Evolutionary conservation across 768 basidiomycete genomes (phyloP), one percentile per base, ranked within the genome.

Genomic region (Lentinus tigrinus): DNA sequence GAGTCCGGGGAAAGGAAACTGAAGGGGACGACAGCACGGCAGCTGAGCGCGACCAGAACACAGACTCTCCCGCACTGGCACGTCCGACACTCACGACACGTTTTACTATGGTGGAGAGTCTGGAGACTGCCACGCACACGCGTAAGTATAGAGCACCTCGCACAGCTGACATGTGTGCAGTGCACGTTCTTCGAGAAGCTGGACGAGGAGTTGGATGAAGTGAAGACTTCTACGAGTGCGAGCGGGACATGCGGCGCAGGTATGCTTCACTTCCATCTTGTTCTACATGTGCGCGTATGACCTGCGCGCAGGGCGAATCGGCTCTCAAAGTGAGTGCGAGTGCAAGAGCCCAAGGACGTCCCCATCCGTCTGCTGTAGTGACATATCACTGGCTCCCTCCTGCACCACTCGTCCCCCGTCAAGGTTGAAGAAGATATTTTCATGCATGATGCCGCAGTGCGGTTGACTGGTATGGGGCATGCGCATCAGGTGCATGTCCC

Each of bases 191-290:
- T 98, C 58, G 78, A 83, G 2, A 77, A 84, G 23, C 78, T 98
- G 7, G 91, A 97, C 63, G 68, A 68, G 0, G 88, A 99, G 69
- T 76, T 98, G 2, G 84, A 88, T 21, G 96, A 96, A 70, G 84
- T 98, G 13, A 90, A 91, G 58, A 73, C 71, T 98, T 92, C 69
- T 66, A 81, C 5, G 84, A 82, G 24, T 80, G 86, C 27, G 94
- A 85, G 73, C 78, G 78, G 46, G 85, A 81, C 73, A 87, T 82
- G 84, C 73, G 73, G 67, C 44, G 47, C 23, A 63, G 65, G 69
- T 72, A 34, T 16, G 51, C 57, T 43, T 55, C 36, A 4, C 38
- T 38, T 13, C 8, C 26, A 3, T 16, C 3, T 52, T 53, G 17
- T 62, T 54, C 40, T 39, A 49, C 40, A 49, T 59, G 31, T 13